Evolutionary conservation across 1,284 basidiomycete species (phyloP), one percentile per base, ranked within the genome.

Genomic region (Leccinum insigne): DNA sequence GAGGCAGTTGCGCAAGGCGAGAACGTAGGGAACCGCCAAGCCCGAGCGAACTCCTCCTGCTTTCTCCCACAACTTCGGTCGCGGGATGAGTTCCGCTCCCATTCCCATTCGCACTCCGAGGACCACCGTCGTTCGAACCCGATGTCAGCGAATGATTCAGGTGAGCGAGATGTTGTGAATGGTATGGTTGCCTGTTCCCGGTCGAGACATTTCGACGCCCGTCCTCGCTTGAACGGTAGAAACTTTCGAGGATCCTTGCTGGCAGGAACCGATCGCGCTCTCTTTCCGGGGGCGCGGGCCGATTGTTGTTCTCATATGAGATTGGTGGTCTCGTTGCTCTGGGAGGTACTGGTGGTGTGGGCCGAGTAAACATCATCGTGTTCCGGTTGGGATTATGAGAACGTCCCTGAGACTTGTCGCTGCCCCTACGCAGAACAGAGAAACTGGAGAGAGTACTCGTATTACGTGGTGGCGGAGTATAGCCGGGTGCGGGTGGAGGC

Each of bases 401-500:
- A n/a, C 64, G 72, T 10, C 58, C 58, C 26, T 61, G 60, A 11
- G 68, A 2, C 2, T 76, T 66, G 16, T 66, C 61, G 18, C 66
- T 67, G 7, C 64, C 62, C 47, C 72, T 63, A 11, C 73, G 71
- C 56, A 73, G 21, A 52, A 64, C 64, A 13, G 69, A 63, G 32
- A 72, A 66, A 5, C 64, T 38, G 5, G 74, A 66, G 40, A 70
- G 70, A 42, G 70, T 49, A 35, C 11, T 66, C n/a, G 67, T 63
- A 56, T 64, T 70, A n/a, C 66, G 73, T 52, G 66, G 66, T 1
- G 71, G 68, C 10, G 73, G 73, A 7, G 71, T 66, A 26, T 74
- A 74, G 47, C 72, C 73, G n/a, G 72, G 71, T 40, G 71, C 73
- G n/a, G 73, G 71, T 40, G 71, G 71, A 29, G 73, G 72, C 1